Conservation (phyloP, 345 rosid genomes). For the Ceriops zippeliana region DNA sequence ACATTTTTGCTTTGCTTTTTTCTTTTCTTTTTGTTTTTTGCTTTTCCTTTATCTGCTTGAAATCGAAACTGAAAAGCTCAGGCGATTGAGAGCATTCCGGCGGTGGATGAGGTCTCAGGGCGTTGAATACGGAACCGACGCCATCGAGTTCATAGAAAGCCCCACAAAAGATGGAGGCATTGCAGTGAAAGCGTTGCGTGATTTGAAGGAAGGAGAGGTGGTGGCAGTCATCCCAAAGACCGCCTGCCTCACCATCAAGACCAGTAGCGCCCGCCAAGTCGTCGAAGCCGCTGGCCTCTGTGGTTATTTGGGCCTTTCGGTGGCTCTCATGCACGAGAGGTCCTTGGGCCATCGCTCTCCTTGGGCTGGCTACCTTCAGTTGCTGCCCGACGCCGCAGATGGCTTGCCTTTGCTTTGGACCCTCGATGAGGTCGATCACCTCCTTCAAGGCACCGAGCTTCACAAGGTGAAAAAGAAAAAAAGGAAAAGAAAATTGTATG, state of each 20-base stretch:
- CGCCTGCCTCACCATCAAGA: conserved; percentile 74
- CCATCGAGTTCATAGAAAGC: conserved; percentile 45
- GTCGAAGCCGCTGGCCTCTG: conserved; percentile 57
- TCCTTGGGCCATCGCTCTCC: conserved; percentile 62
- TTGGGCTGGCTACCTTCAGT: conserved; percentile 77
- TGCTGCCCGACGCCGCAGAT: conserved; percentile 56
- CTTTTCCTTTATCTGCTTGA: too few species aligned
- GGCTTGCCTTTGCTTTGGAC: conserved; percentile 71
- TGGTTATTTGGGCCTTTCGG: conserved; percentile 62
- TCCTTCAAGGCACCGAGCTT: conserved; percentile 79
- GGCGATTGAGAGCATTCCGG: conserved; percentile 82
- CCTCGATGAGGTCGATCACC: conserved; percentile 47
- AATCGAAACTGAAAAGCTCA: conserved; percentile 4
- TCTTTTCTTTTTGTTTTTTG: too few species aligned
- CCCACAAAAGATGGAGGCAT: conserved; percentile 41
- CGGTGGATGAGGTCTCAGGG: conserved; percentile 81
- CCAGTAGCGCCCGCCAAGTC: conserved; percentile 50
- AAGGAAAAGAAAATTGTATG: neutral
- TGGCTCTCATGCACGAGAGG: conserved; percentile 81
- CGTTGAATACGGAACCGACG: conserved; percentile 46
- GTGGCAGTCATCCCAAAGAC: conserved; percentile 68
- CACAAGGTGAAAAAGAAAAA: conserved; percentile 47
- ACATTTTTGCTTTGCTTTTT: too few species aligned
- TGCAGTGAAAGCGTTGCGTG: conserved; percentile 52
- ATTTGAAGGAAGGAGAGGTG: conserved; percentile 67